phyloP scores from a whole-genome alignment of 805 yeast species.

The Saccharomycopsis oosterbeekiorum region DNA sequence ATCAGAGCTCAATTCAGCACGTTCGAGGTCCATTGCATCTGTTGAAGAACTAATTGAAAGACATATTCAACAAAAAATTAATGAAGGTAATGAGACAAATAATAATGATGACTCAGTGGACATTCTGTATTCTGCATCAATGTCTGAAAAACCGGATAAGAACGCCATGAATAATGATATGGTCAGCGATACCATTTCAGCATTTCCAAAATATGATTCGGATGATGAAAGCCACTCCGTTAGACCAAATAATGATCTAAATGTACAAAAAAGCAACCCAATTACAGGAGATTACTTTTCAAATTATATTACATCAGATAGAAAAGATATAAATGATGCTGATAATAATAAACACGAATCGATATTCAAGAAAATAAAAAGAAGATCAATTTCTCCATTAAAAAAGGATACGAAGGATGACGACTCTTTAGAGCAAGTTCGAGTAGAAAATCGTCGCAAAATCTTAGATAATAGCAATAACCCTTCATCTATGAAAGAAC shows the following conservation, averaged over 20 bases:
- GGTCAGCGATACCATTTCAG: background rate
- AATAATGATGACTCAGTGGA: background rate
- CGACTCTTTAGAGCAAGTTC: background rate
- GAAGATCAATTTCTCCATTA: background rate
- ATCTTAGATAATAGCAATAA: background rate
- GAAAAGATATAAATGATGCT: background rate
- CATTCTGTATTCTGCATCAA: background rate
- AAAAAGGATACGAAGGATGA: background rate
- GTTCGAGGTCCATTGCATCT: background rate
- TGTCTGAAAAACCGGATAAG: background rate
- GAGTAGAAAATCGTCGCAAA: background rate
- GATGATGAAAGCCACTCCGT: background rate
- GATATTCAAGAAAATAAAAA: background rate
- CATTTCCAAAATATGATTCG: background rate
- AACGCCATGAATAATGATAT: background rate
- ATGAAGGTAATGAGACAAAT: background rate
- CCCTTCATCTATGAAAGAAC: background rate
- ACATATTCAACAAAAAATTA: background rate
- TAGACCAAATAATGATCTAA: background rate
- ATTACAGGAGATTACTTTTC: background rate
- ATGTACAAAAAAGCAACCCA: background rate
- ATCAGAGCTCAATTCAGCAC: background rate
- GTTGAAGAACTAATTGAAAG: background rate
- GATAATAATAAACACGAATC: background rate
- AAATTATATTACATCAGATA: background rate